Percentiles rank a stretch among this genome's conserved stretches.
Evolutionary conservation across 2,329 filamentous ascomycete species (phyloP).

Genomic region (Epicoccum sorghinum): DNA sequence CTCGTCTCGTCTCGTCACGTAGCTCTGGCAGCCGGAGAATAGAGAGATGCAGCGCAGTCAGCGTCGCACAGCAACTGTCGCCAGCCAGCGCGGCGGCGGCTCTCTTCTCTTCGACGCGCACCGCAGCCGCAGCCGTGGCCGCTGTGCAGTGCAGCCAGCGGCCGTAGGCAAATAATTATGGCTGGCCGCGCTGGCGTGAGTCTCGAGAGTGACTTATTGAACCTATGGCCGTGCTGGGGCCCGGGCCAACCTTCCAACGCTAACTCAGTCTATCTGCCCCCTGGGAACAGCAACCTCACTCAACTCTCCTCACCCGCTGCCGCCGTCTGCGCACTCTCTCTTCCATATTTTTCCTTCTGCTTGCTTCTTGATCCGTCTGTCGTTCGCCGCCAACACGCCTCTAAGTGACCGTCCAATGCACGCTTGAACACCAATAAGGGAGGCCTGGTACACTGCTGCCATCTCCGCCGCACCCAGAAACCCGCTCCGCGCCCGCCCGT

Average conservation of each 20-base stretch:
- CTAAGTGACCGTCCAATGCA: slow-evolving; percentile 44
- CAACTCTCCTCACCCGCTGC: slow-evolving; percentile 32
- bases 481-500: slow-evolving; percentile 40
- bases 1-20: neutral
- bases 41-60: neutral
- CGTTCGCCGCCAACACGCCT: slow-evolving; percentile 32
- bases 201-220: slow-evolving; percentile 11
- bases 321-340: slow-evolving; percentile 32
- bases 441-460: slow-evolving; percentile 50
- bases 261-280: too few species aligned
- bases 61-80: slow-evolving; percentile 1
- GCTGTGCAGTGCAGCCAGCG: neutral
- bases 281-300: slow-evolving; percentile 22
- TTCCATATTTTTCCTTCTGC: slow-evolving; percentile 40
- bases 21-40: slow-evolving; percentile 5
- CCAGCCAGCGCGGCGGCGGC: too few species aligned
- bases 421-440: slow-evolving; percentile 46
- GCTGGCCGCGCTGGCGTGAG: slow-evolving; percentile 18
- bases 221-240: slow-evolving; percentile 11
- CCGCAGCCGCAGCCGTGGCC: slow-evolving; percentile 1
- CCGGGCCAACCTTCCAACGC: slow-evolving; percentile 3
- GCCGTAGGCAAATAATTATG: too few species aligned
- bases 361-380: slow-evolving; percentile 35
- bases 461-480: slow-evolving; percentile 47
- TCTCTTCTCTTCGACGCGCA: neutral